phyloP scores from a whole-genome alignment of 2,329 filamentous ascomycete genomes.

The Blumeria hordei region DNA sequence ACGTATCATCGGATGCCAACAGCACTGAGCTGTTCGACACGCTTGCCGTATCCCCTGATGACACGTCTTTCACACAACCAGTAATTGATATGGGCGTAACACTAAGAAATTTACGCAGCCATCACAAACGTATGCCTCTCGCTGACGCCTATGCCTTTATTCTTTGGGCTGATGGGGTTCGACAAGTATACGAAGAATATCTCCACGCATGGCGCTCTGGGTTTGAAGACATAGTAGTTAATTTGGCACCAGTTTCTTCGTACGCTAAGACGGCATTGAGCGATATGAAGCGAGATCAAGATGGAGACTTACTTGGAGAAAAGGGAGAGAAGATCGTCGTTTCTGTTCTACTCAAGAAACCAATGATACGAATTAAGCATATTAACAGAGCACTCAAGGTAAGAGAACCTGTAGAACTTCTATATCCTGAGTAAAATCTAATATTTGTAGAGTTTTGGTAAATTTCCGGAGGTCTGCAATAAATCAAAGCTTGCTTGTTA shows the following conservation, averaged over 20 bases:
- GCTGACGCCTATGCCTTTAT: constrained; percentile 48
- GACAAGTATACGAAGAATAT: constrained; percentile 65
- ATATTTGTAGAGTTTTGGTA: background rate
- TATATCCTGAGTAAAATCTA: background rate
- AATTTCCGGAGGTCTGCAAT: constrained; percentile 5
- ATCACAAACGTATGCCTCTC: constrained; percentile 60
- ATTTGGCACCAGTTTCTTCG: constrained; percentile 45
- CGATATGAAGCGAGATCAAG: constrained; percentile 34
- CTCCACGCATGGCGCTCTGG: constrained; percentile 74
- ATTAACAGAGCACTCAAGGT: constrained; percentile 65
- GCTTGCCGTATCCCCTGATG: constrained; percentile 20
- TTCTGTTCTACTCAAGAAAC: constrained; percentile 73
- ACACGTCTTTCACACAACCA: constrained; percentile 45
- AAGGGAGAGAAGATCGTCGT: constrained; percentile 85
- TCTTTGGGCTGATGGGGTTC: constrained; percentile 56
- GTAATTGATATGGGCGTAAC: constrained; percentile 87
- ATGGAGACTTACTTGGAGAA: constrained; percentile 31
- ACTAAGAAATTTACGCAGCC: constrained; percentile 56
- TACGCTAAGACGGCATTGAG: constrained; percentile 29
- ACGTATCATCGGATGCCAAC: constrained; percentile 51
- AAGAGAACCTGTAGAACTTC: constrained; percentile 4
- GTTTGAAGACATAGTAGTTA: constrained; percentile 86
- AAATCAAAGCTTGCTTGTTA: constrained; percentile 12
- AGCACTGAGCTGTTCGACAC: constrained; percentile 44
- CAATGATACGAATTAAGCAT: constrained; percentile 69